These are phyloP conservation scores for Wakefieldia striispora DNA, from an alignment of 768 basidiomycete genomes.

Conservation along the genomic window DNA sequence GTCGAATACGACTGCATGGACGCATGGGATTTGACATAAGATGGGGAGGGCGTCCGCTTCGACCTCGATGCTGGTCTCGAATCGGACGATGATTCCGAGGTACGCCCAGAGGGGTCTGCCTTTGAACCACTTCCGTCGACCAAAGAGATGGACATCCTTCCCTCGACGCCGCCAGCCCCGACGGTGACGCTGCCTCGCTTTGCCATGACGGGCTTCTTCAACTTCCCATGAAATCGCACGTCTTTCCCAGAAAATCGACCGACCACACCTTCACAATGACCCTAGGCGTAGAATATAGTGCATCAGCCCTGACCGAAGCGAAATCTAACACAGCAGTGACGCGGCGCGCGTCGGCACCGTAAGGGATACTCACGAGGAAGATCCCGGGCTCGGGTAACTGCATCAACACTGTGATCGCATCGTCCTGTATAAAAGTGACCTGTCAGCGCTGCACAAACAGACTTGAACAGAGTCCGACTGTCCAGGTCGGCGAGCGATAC, in stretches of 20 bases:
- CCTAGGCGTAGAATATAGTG: constrained; percentile 39
- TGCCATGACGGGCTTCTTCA: constrained; percentile 79
- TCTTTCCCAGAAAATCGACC: constrained; percentile 64
- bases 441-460: constrained; percentile 8
- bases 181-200: constrained; percentile 45
- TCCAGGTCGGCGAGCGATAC: background rate
- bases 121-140: constrained; percentile 6
- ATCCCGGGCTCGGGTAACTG: constrained; percentile 56
- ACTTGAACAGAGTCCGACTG: no score
- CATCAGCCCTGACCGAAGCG: constrained; percentile 1
- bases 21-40: constrained; percentile 10
- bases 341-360: no score
- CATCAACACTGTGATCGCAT: constrained; percentile 77
- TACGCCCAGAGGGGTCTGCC: background rate
- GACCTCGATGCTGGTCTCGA: constrained; percentile 19
- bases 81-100: constrained; percentile 17
- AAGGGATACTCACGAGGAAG: constrained; percentile 55
- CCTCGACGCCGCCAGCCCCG: background rate
- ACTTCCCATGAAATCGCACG: constrained; percentile 68
- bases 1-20: constrained; percentile 16
- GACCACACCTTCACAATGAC: constrained; percentile 86
- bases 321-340: background rate
- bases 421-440: constrained; percentile 49
- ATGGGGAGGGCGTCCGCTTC: constrained; percentile 19
- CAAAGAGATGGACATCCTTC: constrained; percentile 20